Evolutionary conservation across 2,329 filamentous ascomycete genomes (phyloP).

Genomic region (Ascochyta fabae): DNA sequence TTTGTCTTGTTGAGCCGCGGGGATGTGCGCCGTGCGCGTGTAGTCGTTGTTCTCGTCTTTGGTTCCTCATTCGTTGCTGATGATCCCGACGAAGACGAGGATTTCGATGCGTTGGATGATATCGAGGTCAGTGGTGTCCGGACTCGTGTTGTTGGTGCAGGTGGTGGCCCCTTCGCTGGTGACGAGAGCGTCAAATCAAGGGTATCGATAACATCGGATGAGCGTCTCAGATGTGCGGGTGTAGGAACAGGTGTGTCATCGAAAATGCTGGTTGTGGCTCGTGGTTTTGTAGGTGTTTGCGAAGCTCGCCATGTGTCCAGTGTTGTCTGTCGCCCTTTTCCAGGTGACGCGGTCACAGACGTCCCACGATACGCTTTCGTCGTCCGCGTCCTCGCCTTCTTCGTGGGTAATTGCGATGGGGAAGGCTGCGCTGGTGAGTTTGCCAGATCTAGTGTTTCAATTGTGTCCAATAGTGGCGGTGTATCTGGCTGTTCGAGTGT

Average conservation of each 20-base stretch:
- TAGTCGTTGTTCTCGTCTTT: slow-evolving; percentile 2
- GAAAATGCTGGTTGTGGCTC: slow-evolving; percentile 5
- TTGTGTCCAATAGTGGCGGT: slow-evolving; percentile 23
- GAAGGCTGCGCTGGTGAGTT: slow-evolving; percentile 32
- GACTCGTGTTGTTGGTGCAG: slow-evolving; percentile 5
- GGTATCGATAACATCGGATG: slow-evolving; percentile 29
- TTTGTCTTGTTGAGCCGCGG: slow-evolving; percentile 30
- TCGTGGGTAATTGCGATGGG: slow-evolving; percentile 32
- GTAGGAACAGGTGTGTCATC: slow-evolving; percentile 23
- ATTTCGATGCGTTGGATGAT: slow-evolving; percentile 35
- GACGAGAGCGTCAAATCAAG: slow-evolving; percentile 42
- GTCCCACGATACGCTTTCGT: slow-evolving; percentile 15
- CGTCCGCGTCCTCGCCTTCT: slow-evolving; percentile 29
- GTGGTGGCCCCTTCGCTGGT: slow-evolving; percentile 11
- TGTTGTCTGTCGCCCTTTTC: slow-evolving; percentile 37
- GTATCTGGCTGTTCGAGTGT: slow-evolving; percentile 24
- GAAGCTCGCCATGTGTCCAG: slow-evolving; percentile 41
- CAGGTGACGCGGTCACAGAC: slow-evolving; percentile 28
- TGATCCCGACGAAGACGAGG: slow-evolving; percentile 15
- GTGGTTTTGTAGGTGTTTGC: slow-evolving; percentile 32
- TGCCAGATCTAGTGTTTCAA: slow-evolving; percentile 40
- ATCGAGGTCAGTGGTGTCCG: slow-evolving; percentile 37
- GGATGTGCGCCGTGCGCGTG: slow-evolving; percentile 27
- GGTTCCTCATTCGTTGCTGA: slow-evolving; percentile 8
- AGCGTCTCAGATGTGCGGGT: slow-evolving; percentile 22